A percentile compares a stretch with the other conserved stretches of the same genome.
Evolutionary conservation across 495 filamentous ascomycete genomes (phyloP).

Genomic region (Penicillium verhagenii): DNA sequence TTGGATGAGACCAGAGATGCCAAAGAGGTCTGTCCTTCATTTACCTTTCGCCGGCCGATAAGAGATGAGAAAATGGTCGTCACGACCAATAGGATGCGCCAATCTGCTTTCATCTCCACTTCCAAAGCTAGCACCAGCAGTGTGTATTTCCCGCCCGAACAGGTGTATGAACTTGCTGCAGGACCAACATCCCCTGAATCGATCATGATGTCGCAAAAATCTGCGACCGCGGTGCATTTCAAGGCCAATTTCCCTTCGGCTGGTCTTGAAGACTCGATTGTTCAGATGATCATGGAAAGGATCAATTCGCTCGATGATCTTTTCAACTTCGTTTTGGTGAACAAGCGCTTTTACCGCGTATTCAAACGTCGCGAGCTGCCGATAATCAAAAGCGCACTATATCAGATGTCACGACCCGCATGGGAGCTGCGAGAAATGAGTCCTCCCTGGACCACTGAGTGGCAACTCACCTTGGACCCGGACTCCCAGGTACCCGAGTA

Average conservation of each 20-base stretch:
- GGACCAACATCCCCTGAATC: slow-evolving; percentile 27
- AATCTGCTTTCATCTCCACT: slow-evolving; percentile 15
- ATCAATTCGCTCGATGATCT: slow-evolving; percentile 57
- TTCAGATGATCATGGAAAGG: slow-evolving; percentile 46
- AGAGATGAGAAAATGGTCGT: slow-evolving; percentile 28
- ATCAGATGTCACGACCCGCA: slow-evolving; percentile 59
- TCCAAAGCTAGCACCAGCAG: slow-evolving; percentile 25
- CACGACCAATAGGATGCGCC: slow-evolving; percentile 16
- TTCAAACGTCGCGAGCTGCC: slow-evolving; percentile 60
- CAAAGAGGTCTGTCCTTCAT: not conserved
- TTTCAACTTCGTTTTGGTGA: slow-evolving; percentile 54
- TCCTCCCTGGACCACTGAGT: slow-evolving; percentile 51
- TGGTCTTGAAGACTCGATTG: slow-evolving; percentile 49
- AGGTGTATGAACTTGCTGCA: slow-evolving; percentile 41
- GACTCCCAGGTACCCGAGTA: slow-evolving; percentile 55
- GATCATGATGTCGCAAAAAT: slow-evolving; percentile 6
- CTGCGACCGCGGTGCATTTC: not conserved
- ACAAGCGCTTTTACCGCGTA: slow-evolving; percentile 57
- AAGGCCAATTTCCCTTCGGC: slow-evolving; percentile 32
- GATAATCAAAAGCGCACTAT: slow-evolving; percentile 55
- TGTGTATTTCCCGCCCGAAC: slow-evolving; percentile 18
- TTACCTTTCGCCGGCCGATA: not conserved
- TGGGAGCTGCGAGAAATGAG: slow-evolving; percentile 67
- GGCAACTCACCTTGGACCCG: slow-evolving; percentile 40
- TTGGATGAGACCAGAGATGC: not conserved